phyloP scores from a whole-genome alignment of 805 yeast species.

The Kodamaea neixiangensis region DNA sequence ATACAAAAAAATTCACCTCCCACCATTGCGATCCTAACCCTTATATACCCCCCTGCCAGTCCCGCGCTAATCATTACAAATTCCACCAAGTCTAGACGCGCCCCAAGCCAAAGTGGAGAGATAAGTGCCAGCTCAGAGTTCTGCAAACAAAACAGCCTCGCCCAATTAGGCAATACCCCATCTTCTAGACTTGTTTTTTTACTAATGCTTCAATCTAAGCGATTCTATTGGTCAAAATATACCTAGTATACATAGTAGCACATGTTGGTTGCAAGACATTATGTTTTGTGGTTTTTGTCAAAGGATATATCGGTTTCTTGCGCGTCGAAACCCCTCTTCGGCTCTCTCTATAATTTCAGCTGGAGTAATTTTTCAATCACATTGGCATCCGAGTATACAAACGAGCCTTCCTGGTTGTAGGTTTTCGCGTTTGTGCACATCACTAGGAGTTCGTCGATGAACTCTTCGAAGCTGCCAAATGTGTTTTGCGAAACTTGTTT shows the following conservation, averaged over 20 bases:
- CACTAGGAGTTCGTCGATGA: constrained; percentile 61
- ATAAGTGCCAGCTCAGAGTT: neutral
- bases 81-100: neutral
- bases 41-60: neutral
- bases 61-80: neutral
- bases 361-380: constrained; percentile 41
- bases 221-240: neutral
- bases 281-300: neutral
- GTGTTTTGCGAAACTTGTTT: constrained; percentile 47
- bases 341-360: neutral
- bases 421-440: constrained; percentile 71
- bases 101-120: neutral
- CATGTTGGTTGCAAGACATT: neutral
- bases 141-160: neutral
- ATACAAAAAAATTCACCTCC: neutral
- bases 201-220: neutral
- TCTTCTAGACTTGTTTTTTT: neutral
- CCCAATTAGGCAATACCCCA: constrained; percentile 1
- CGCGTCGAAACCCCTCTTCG: neutral
- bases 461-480: constrained; percentile 42
- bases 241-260: neutral
- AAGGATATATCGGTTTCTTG: neutral
- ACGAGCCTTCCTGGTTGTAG: constrained; percentile 71
- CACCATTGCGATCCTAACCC: neutral
- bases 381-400: constrained; percentile 61